Percentiles rank a stretch among this genome's conserved stretches.
phyloP scores from a whole-genome alignment of 768 basidiomycete species.

The Pisolithus marmoratus region DNA sequence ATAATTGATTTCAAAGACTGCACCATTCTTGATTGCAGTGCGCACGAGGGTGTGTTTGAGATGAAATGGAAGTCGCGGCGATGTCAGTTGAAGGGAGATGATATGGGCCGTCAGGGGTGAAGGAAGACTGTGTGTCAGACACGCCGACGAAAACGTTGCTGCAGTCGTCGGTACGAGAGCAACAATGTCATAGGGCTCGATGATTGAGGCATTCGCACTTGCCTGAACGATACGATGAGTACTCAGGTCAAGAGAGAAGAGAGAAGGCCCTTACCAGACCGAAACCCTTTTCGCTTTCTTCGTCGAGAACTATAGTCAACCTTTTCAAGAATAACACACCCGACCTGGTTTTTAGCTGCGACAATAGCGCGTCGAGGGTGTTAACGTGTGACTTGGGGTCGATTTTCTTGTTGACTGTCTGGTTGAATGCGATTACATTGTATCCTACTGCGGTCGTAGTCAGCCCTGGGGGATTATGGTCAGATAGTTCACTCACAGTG shows the following conservation, averaged over 20 bases:
- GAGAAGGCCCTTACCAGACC: constrained; percentile 50
- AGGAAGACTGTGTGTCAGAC: constrained; percentile 72
- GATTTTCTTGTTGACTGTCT: constrained; percentile 65
- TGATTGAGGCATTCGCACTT: constrained; percentile 56
- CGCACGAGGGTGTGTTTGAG: constrained; percentile 81
- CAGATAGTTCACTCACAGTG: constrained; percentile 48
- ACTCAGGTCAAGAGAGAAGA: background rate
- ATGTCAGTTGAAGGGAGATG: constrained; percentile 71
- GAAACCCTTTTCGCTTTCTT: constrained; percentile 83
- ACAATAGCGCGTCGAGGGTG: constrained; percentile 50
- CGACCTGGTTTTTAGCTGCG: constrained; percentile 50
- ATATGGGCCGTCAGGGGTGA: constrained; percentile 76
- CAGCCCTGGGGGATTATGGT: background rate
- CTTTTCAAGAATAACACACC: constrained; percentile 68
- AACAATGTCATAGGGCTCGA: constrained; percentile 70
- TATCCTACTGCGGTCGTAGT: constrained; percentile 66
- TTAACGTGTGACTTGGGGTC: constrained; percentile 69
- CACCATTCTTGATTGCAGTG: constrained; percentile 76
- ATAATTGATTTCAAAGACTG: constrained; percentile 78
- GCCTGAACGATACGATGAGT: constrained; percentile 40
- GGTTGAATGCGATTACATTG: constrained; percentile 71
- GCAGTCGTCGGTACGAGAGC: constrained; percentile 70
- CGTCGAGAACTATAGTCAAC: constrained; percentile 73
- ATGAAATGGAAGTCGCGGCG: constrained; percentile 72
- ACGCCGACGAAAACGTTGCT: constrained; percentile 69